Conservation (phyloP, 208 protist species). For the Crithidia acanthocephali region DNA sequence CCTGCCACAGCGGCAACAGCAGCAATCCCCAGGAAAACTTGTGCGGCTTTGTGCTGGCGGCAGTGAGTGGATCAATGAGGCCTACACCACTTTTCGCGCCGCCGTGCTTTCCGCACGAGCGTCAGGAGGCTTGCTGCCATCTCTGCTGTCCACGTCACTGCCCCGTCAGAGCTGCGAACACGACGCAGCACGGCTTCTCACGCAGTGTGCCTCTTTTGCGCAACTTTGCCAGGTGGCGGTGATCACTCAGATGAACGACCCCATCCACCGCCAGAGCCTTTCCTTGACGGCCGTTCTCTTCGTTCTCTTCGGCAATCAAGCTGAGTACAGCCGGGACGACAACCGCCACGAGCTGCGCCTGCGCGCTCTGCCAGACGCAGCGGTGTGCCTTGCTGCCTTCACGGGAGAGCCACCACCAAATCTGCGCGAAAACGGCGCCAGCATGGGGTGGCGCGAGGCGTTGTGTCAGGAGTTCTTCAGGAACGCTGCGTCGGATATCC, state of each 20-base stretch:
- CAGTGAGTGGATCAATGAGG: not conserved
- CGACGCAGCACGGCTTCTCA: not conserved
- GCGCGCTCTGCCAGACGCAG: not conserved
- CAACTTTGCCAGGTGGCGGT: constrained; percentile 12
- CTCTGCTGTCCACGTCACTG: too few relatives aligned
- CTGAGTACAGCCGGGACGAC: not conserved
- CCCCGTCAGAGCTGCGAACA: too few relatives aligned
- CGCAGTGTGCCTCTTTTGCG: constrained; percentile 2
- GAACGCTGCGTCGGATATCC: not conserved
- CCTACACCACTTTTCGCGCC: not conserved
- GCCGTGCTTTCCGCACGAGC: not conserved
- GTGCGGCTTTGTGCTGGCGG: not conserved
- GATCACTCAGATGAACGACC: not conserved
- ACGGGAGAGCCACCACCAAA: not conserved
- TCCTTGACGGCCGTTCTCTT: not conserved
- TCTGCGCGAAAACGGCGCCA: not conserved
- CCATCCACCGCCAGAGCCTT: too few relatives aligned
- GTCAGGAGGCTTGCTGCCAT: too few relatives aligned
- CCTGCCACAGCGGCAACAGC: not conserved
- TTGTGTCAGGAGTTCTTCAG: not conserved
- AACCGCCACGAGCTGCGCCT: not conserved
- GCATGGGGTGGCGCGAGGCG: not conserved
- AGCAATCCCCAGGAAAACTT: not conserved
- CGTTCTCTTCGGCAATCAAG: not conserved
- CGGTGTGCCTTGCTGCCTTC: not conserved